Base-by-base conservation (phyloP, 768 basidiomycete species). In the Suillus occidentalis region DNA sequence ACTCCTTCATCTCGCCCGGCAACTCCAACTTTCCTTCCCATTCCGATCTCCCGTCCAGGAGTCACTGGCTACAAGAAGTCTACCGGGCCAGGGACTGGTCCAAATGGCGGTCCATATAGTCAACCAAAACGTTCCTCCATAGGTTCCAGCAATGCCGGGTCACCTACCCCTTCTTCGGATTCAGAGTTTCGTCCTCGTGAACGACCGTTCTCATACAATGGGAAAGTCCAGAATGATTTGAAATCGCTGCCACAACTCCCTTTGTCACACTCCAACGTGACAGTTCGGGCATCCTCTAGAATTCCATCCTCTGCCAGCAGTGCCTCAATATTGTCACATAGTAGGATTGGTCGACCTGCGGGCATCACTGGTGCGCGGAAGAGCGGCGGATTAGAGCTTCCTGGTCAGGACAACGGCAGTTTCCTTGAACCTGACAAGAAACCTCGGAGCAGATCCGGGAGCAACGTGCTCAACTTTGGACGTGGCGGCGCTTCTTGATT, bases 1-100 rank as follows among this genome's bases (percentile, higher is more conserved):
- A 87, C 89, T 5, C 85, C 90, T 20, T 78, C 82, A 6, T 90
- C 90, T 45, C 86, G 91, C 2, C 91, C 91, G 10, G 75, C 88
- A 25, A 91, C 91, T 28, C 91, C 91, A 10, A 91, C 90, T 20
- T 88, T 89, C 70, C 80, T 93, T 31, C 91, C 91, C n/a, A 68
- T 91, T 37, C 89, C 91, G 3, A 82, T 85, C 31, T 76, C 81
- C 34, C 78, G 84, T 45, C 65, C 85, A 28, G 52, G 79, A 25
- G 82, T 81, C 13, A 74, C 76, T 37, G 83, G 84, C 3, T 71
- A 85, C 64, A 92, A 90, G 75, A 85, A 88, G 50, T 88, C 89
- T 1, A 84, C 80, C 31, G 87, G 84, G 0, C 84, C 86, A 7
- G 66, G 75, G 18, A 71, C 79, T 36, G 79, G 79, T 20, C 71